Percentiles rank a stretch among this genome's conserved stretches.
These are phyloP conservation scores for Leonotis leonurus DNA, from an alignment of 257 asterid species.

Conservation along the genomic window DNA sequence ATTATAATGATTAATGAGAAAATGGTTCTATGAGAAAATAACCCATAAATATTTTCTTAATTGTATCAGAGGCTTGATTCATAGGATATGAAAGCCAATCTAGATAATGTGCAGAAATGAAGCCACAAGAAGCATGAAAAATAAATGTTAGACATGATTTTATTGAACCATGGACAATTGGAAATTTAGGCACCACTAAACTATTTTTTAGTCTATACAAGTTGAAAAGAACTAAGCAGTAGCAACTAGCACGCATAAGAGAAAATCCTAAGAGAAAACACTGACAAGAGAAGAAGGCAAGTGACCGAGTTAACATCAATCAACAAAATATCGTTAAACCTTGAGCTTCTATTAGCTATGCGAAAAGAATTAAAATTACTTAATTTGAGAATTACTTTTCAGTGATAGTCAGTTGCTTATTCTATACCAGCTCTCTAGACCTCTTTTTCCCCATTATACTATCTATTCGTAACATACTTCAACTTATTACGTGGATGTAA, in stretches of 20 bases:
- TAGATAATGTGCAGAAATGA: background rate
- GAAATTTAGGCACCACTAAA: background rate
- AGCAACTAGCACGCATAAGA: too few relatives aligned
- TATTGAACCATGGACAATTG: background rate
- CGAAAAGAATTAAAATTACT: background rate
- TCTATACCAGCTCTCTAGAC: constrained; percentile 6
- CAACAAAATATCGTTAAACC: background rate
- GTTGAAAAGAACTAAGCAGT: background rate
- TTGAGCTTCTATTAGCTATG: background rate
- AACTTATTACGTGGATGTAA: background rate
- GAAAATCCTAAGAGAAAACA: background rate
- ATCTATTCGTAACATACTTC: background rate
- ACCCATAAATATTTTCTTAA: background rate
- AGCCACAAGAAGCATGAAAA: background rate
- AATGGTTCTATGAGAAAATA: background rate
- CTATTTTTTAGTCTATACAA: background rate
- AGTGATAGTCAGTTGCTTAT: background rate
- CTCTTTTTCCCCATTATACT: background rate
- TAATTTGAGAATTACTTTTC: background rate
- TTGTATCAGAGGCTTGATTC: background rate
- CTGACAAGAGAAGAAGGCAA: background rate
- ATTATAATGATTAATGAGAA: background rate
- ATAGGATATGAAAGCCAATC: background rate
- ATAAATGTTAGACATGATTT: background rate
- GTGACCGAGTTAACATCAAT: background rate